Conservation (phyloP, 2,329 filamentous ascomycete species). For the Arthrobotrys iridis region DNA sequence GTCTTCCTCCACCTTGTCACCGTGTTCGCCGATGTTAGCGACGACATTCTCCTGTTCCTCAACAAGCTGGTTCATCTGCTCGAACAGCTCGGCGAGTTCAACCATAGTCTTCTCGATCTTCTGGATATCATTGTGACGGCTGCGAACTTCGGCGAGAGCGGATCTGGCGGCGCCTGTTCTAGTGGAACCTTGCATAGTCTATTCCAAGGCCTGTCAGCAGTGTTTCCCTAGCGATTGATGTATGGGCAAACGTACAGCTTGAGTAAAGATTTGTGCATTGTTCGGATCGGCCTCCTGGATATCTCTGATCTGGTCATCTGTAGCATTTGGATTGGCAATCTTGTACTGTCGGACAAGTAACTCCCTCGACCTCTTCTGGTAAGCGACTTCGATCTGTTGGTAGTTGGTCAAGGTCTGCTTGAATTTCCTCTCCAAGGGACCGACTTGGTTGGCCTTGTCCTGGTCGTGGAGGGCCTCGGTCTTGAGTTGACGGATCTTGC, state of each 20-base stretch:
- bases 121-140: conserved; percentile 84
- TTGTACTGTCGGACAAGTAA: conserved; percentile 90
- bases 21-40: conserved; percentile 83
- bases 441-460: conserved; percentile 81
- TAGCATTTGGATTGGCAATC: conserved; percentile 84
- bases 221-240: neutral
- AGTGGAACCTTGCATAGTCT: conserved; percentile 69
- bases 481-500: conserved; percentile 84
- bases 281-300: conserved; percentile 75
- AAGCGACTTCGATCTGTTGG: conserved; percentile 80
- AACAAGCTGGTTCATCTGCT: conserved; percentile 86
- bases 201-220: neutral
- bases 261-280: conserved; percentile 82
- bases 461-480: conserved; percentile 78
- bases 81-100: conserved; percentile 85
- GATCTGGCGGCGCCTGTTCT: conserved; percentile 78
- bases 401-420: conserved; percentile 84
- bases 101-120: conserved; percentile 93
- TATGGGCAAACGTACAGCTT: conserved; percentile 68
- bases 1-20: conserved; percentile 84
- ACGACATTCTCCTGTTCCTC: conserved; percentile 86
- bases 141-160: conserved; percentile 80
- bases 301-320: conserved; percentile 78
- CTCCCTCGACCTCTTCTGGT: conserved; percentile 80
- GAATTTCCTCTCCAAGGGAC: conserved; percentile 79